A percentile compares a stretch with the other conserved stretches of the same genome.
These are phyloP conservation scores for Aphanocladium album DNA, from an alignment of 2,329 filamentous ascomycete species.

Conservation along the genomic window DNA sequence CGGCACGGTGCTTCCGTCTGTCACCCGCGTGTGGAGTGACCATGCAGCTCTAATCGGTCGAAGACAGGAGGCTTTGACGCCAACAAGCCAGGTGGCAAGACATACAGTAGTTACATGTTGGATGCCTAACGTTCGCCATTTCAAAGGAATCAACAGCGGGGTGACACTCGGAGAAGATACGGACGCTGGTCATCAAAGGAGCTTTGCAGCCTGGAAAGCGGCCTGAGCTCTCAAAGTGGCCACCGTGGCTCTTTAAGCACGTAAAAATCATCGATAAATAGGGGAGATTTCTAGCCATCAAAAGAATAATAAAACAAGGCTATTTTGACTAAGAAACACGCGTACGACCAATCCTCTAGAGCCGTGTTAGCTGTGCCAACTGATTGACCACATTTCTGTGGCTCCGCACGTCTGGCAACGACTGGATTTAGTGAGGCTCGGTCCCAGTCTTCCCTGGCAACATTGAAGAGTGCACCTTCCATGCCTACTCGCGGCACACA, in stretches of 20 bases:
- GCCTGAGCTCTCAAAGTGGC: no score
- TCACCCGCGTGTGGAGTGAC: no score
- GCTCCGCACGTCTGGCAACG: background rate
- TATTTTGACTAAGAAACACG: background rate
- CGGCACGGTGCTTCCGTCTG: background rate
- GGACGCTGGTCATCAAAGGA: background rate
- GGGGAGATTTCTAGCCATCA: background rate
- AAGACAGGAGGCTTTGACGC: background rate
- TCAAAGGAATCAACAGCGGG: background rate
- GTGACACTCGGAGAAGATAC: background rate
- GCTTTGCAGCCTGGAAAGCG: no score
- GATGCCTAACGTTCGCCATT: background rate
- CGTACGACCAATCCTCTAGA: no score
- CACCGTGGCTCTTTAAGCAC: no score
- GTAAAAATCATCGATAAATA: no score
- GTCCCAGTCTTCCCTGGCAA: slow-evolving; percentile 7
- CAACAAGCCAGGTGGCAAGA: background rate
- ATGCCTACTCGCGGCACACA: slow-evolving; percentile 1
- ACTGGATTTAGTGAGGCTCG: slow-evolving; percentile 2
- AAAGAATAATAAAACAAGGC: background rate
- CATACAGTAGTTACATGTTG: background rate
- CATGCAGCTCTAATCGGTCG: background rate
- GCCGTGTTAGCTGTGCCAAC: no score
- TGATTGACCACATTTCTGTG: no score
- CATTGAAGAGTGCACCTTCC: slow-evolving; percentile 1